Conservation (phyloP, 495 filamentous ascomycete genomes). For the Penicillium cinerascens region DNA sequence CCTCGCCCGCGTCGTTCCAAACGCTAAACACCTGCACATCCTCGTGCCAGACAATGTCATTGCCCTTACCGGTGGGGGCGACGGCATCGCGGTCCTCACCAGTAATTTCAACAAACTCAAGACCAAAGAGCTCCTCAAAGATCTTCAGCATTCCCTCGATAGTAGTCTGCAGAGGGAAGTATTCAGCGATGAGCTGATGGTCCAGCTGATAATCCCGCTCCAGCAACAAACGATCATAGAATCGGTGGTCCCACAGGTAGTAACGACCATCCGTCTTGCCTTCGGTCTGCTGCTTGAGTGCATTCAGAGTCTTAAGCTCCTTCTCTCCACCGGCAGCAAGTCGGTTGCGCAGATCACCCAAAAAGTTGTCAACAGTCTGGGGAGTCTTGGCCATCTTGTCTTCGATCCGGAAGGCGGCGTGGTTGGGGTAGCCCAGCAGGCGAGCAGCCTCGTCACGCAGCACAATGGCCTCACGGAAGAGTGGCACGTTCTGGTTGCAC, state of each 20-base stretch:
- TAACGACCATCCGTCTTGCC: constrained; percentile 67
- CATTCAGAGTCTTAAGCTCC: constrained; percentile 68
- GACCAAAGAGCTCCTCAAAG: constrained; percentile 89
- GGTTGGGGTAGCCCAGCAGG: constrained; percentile 85
- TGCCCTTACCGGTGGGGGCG: constrained; percentile 55
- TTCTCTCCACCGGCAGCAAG: constrained; percentile 72
- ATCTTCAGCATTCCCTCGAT: constrained; percentile 90
- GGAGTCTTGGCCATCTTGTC: constrained; percentile 97
- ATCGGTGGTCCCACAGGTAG: constrained; percentile 87
- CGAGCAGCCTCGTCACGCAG: constrained; percentile 92
- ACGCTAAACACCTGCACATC: constrained; percentile 68
- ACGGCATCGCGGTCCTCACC: constrained; percentile 56
- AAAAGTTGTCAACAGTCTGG: constrained; percentile 78
- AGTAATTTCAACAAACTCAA: constrained; percentile 81
- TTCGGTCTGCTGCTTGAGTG: constrained; percentile 75
- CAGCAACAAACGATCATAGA: constrained; percentile 88
- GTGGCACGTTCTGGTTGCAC: constrained; percentile 77
- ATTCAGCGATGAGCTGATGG: constrained; percentile 85
- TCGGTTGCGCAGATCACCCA: constrained; percentile 72
- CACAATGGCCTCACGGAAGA: constrained; percentile 84
- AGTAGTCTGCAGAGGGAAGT: constrained; percentile 83
- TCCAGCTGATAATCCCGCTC: constrained; percentile 89
- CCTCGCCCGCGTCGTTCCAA: constrained; percentile 65
- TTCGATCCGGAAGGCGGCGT: constrained; percentile 87
- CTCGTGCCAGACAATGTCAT: constrained; percentile 68